Conservation (phyloP, 164 flowering plant species). For the Magnolia kwangsiensis region DNA sequence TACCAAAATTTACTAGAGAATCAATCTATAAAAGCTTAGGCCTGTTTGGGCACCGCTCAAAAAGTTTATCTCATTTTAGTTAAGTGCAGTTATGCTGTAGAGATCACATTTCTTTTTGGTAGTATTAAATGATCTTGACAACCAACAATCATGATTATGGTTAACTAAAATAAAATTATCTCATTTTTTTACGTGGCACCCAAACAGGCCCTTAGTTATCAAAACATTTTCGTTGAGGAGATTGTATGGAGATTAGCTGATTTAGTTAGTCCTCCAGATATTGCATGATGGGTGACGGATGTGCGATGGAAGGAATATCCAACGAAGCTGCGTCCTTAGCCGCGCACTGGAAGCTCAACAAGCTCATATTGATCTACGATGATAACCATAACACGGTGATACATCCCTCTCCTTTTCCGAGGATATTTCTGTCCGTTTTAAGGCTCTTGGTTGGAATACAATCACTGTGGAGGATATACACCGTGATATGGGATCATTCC, state of each 20-base stretch:
- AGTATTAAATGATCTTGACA: too few relatives aligned
- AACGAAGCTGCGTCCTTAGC: constrained; percentile 60
- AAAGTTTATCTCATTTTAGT: too few relatives aligned
- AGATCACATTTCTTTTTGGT: too few relatives aligned
- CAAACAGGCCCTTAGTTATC: too few relatives aligned
- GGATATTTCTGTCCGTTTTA: constrained; percentile 34
- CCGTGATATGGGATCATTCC: constrained; percentile 28
- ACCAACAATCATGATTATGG: too few relatives aligned
- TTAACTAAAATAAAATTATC: too few relatives aligned
- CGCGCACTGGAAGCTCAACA: constrained; percentile 57
- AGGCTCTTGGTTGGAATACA: constrained; percentile 54
- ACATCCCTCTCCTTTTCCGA: constrained; percentile 44
- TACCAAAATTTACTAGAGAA: not conserved
- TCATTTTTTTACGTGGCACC: too few relatives aligned
- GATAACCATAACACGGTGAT: constrained; percentile 46
- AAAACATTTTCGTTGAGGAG: not conserved
- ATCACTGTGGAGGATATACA: constrained; percentile 39
- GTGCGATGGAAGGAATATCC: constrained; percentile 63
- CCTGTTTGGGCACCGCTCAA: too few relatives aligned
- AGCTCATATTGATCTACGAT: constrained; percentile 47
- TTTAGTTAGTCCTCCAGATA: constrained; percentile 23
- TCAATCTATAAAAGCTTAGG: too few relatives aligned
- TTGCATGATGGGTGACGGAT: constrained; percentile 62
- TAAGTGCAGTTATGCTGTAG: too few relatives aligned
- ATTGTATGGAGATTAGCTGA: not conserved